Conservation (phyloP, 192 early-diverging fungal genomes). For the Coemansia sp. region DNA sequence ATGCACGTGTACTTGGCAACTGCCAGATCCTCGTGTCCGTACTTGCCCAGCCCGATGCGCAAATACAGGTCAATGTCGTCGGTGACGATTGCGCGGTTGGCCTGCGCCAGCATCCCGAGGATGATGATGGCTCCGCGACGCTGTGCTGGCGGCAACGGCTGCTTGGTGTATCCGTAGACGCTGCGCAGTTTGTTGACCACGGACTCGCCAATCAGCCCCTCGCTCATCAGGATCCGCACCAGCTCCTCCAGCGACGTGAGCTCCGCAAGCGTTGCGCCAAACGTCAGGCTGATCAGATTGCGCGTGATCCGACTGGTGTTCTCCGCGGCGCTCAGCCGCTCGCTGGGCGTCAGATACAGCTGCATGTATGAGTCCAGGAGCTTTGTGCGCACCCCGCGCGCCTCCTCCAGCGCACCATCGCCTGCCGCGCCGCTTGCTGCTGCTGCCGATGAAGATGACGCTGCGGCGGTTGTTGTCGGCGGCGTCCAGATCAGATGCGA, state of each 20-base stretch:
- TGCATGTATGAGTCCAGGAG: conserved; percentile 76
- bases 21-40: conserved; percentile 75
- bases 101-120: conserved; percentile 90
- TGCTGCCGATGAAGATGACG: conserved; percentile 54
- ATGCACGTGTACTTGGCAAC: conserved; percentile 92
- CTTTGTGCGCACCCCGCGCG: conserved; percentile 69
- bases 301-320: conserved; percentile 60
- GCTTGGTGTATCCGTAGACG: conserved; percentile 68
- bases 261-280: conserved; percentile 85
- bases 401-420: conserved; percentile 60
- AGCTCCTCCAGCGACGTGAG: conserved; percentile 94
- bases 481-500: conserved; percentile 91
- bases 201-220: conserved; percentile 60
- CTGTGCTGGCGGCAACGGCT: conserved; percentile 66
- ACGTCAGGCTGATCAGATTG: conserved; percentile 70
- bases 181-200: conserved; percentile 83
- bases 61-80: conserved; percentile 85
- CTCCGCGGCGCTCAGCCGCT: conserved; percentile 39
- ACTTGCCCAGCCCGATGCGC: conserved; percentile 80
- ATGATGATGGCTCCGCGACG: conserved; percentile 90
- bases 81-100: conserved; percentile 75
- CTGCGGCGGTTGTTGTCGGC: conserved; percentile 41
- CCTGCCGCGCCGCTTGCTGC: conserved; percentile 22
- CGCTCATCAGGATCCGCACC: conserved; percentile 73
- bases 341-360: conserved; percentile 70